Conservation (phyloP, 306 rosid genomes). For the Acacia acuminata region DNA sequence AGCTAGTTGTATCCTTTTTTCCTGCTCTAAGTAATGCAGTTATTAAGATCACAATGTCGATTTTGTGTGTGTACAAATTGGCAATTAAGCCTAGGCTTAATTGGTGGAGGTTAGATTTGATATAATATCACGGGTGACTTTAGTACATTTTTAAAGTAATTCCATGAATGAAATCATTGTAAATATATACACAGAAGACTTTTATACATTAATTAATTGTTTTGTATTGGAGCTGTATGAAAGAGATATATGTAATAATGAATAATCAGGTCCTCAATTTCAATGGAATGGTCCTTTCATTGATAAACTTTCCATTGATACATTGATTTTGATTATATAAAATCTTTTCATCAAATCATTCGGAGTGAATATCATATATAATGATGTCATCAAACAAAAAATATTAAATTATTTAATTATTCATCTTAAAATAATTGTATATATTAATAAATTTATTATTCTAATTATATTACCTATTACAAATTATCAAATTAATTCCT, state of each 20-base stretch:
- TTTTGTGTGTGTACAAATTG: too few species aligned
- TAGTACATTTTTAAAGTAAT: not conserved
- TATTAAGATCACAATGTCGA: not conserved
- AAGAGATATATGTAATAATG: not conserved
- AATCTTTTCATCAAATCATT: not conserved
- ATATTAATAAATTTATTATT: too few species aligned
- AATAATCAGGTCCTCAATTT: not conserved
- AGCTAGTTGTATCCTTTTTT: not conserved
- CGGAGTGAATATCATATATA: not conserved
- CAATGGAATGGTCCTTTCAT: not conserved
- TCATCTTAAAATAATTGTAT: not conserved
- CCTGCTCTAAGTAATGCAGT: not conserved
- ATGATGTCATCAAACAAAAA: not conserved
- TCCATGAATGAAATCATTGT: not conserved
- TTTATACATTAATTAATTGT: not conserved
- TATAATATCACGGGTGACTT: not conserved
- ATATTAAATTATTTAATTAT: too few species aligned
- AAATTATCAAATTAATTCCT: too few species aligned
- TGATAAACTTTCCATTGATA: not conserved
- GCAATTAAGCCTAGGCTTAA: too few species aligned
- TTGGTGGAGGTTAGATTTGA: too few species aligned
- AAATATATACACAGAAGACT: not conserved
- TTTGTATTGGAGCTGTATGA: not conserved
- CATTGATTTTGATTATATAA: not conserved
- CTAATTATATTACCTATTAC: too few species aligned